Evolutionary conservation across 805 yeast genomes (phyloP).

Genomic region (Yamadazyma scolyti): DNA sequence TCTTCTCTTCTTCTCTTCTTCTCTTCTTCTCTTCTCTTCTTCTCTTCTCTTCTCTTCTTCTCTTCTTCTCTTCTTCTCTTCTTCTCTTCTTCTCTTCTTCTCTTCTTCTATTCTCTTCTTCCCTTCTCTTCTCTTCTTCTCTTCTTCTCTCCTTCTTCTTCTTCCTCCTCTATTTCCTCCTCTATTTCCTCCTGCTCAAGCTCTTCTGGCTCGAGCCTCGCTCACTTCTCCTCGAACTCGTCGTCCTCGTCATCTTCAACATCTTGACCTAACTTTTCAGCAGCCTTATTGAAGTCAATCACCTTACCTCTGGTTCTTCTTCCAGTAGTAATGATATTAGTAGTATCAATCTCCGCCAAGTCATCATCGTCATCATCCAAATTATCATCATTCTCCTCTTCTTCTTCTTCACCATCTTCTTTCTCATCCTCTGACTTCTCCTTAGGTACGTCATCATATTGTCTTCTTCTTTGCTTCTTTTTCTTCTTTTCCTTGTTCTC

Average conservation of each 20-base stretch:
- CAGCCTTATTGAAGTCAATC: constrained; percentile 80
- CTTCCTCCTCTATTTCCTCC: background rate
- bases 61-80: constrained; percentile 51
- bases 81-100: constrained; percentile 45
- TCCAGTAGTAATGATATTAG: constrained; percentile 80
- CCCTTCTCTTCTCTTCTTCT: background rate
- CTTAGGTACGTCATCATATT: constrained; percentile 55
- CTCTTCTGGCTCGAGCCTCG: too few species aligned
- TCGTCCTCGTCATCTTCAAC: constrained; percentile 44
- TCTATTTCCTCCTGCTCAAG: background rate
- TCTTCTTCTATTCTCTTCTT: too few species aligned
- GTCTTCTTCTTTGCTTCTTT: constrained; percentile 56
- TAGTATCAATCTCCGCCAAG: constrained; percentile 70
- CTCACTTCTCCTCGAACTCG: constrained; percentile 12
- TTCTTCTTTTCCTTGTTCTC: constrained; percentile 14
- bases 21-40: constrained; percentile 43
- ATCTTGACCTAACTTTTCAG: constrained; percentile 56
- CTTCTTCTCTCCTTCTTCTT: background rate
- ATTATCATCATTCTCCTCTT: constrained; percentile 40
- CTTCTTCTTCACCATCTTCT: constrained; percentile 47
- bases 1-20: constrained; percentile 50
- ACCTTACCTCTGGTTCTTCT: constrained; percentile 89
- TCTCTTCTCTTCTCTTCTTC: constrained; percentile 31
- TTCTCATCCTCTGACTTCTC: constrained; percentile 40
- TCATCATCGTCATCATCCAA: constrained; percentile 64